These are phyloP conservation scores for Pycnococcus provasolii DNA, from an alignment of 139 green algal species.

Conservation along the genomic window DNA sequence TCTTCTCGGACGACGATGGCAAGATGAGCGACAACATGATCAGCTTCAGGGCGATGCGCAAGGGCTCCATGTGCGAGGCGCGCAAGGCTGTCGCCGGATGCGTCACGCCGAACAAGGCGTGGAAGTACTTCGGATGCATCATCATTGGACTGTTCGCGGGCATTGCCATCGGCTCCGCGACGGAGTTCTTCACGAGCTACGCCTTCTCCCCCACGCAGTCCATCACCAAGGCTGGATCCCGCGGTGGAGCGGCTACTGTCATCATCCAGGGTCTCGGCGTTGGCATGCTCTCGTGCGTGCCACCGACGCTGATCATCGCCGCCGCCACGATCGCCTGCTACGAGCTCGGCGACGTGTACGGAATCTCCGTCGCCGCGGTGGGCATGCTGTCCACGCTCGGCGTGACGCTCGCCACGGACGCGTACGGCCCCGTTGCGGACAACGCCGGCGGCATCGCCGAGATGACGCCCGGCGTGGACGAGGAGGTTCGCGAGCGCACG, in stretches of 20 bases:
- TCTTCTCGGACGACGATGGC: conserved; percentile 29
- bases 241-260: conserved; percentile 41
- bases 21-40: conserved; percentile 3
- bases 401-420: conserved; percentile 41
- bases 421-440: conserved; percentile 40
- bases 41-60: conserved; percentile 13
- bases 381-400: conserved; percentile 46
- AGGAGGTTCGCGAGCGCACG: conserved; percentile 54
- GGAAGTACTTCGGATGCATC: conserved; percentile 33
- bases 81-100: conserved; percentile 1
- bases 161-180: conserved; percentile 34
- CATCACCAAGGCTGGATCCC: conserved; percentile 32
- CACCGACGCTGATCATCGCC: conserved; percentile 34
- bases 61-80: not conserved
- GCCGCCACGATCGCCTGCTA: conserved; percentile 29
- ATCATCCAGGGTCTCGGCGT: conserved; percentile 41
- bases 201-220: conserved; percentile 38
- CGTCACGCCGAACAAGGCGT: conserved; percentile 3
- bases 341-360: conserved; percentile 45
- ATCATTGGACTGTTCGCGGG: conserved; percentile 36
- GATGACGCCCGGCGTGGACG: conserved; percentile 64
- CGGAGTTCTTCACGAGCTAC: conserved; percentile 42
- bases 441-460: conserved; percentile 54
- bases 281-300: conserved; percentile 31
- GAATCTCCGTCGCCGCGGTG: conserved; percentile 37